phyloP scores from a whole-genome alignment of 371 early-diverging fungal genomes.

The Apophysomyces trapeziformis region DNA sequence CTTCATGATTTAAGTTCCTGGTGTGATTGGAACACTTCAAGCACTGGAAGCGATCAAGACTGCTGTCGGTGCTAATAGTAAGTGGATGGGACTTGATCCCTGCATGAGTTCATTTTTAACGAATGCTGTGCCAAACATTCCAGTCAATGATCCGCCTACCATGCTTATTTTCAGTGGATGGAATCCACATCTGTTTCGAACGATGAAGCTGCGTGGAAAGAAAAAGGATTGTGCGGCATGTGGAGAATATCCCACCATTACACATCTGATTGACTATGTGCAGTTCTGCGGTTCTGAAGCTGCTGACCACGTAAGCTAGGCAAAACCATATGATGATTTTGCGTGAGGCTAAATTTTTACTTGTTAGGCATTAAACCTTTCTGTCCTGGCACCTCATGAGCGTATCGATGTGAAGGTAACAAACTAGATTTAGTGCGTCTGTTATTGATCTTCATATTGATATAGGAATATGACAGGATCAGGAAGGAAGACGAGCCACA shows the following conservation, averaged over 20 bases:
- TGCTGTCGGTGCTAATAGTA: slow-evolving; percentile 47
- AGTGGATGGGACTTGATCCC: slow-evolving; percentile 1
- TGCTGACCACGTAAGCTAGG: slow-evolving; percentile 68
- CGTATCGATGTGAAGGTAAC: slow-evolving; percentile 35
- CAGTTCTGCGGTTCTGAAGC: slow-evolving; percentile 87
- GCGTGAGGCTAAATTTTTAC: neutral
- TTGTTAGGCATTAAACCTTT: slow-evolving; percentile 18
- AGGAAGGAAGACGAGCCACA: slow-evolving; percentile 49
- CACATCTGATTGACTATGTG: slow-evolving; percentile 83
- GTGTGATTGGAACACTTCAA: slow-evolving; percentile 95
- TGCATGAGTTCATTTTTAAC: neutral
- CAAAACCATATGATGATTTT: neutral
- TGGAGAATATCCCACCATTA: slow-evolving; percentile 83
- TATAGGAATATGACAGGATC: slow-evolving; percentile 45
- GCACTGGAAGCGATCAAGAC: slow-evolving; percentile 96
- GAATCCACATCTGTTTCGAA: slow-evolving; percentile 76
- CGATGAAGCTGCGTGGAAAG: slow-evolving; percentile 75
- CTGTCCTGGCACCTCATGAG: slow-evolving; percentile 31
- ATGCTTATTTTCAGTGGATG: slow-evolving; percentile 83
- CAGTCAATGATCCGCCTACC: slow-evolving; percentile 55
- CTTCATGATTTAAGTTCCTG: slow-evolving; percentile 69
- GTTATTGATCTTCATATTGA: neutral
- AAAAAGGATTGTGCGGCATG: slow-evolving; percentile 83
- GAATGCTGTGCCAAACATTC: neutral
- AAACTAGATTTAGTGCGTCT: too few relatives aligned